Base-by-base conservation (phyloP, 2,329 filamentous ascomycete species). In the Bipolaris gigantea region DNA sequence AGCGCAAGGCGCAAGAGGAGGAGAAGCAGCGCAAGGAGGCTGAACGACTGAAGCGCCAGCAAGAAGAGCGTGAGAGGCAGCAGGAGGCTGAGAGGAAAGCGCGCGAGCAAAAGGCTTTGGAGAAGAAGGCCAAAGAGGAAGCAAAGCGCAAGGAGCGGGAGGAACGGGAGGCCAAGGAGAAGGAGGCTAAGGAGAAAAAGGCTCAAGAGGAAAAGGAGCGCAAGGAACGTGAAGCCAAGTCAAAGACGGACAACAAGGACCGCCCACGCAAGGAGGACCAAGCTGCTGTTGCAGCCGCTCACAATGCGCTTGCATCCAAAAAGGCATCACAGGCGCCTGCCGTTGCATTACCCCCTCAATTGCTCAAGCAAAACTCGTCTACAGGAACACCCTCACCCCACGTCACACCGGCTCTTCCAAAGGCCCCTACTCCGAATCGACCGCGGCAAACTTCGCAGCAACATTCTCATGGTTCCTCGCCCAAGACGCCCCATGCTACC, bases 1-100 rank as follows among this genome's bases (percentile, higher is more conserved):
- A 95, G 74, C 91, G 88, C 73, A 95, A 90, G 74, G 89, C 89
- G 25, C 90, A 91, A 60, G 94, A 97, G 68, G 93, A 97, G 67
- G 92, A 96, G 65, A 87, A 88, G 47, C 79, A 87, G 53, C 85
- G 87, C 51, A 96, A 92, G 73, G 93, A 97, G 71, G 88, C 88
- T 4, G 93, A 97, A 66, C 89, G 89, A 69, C 84, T 88, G 71
- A 87, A 87, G 58, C 86, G 89, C 44, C 79, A 89, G 50, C 88
- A 91, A 67, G 92, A 97, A 69, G 91, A 95, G 72, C 86, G 90
- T 61, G 91, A 96, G 65, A 86, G 87, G 62, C 90, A 95, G 67
- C 89, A 88, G 25, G 92, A 97, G 72, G 82, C 85, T 55, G 93
- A 97, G 73, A 87, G 90, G 53, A 96, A 92, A 74, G 84, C 85